Evolutionary conservation across 2,329 filamentous ascomycete species (phyloP).

Genomic region (Cladosporium halotolerans): DNA sequence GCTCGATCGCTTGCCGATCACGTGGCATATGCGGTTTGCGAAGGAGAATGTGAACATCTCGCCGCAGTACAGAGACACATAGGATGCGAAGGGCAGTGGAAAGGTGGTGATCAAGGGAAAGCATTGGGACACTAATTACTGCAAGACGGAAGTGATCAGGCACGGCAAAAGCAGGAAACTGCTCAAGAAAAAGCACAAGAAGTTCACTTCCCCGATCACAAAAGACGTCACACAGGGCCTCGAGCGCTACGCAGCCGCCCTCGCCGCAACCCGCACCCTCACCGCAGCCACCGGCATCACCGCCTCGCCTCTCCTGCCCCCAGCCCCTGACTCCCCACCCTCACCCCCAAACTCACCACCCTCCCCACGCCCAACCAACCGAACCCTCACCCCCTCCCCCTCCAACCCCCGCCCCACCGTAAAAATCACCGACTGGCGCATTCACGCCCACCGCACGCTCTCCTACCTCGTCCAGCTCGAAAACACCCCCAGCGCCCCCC

Average conservation of each 20-base stretch:
- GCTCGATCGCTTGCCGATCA: not conserved
- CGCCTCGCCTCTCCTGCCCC: not conserved
- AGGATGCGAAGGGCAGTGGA: not conserved
- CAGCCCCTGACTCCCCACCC: not conserved
- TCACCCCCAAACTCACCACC: not conserved
- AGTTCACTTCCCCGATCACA: not conserved
- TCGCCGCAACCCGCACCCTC: not conserved
- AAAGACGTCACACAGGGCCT: not conserved
- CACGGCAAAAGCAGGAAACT: not conserved
- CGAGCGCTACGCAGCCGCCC: not conserved
- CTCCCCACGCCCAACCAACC: not conserved
- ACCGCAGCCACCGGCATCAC: not conserved
- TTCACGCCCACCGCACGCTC: not conserved
- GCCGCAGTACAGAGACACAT: not conserved
- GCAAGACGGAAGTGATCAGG: not conserved
- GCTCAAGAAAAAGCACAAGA: slow-evolving; percentile 12
- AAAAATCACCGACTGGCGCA: not conserved
- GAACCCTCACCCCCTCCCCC: not conserved
- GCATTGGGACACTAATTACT: not conserved
- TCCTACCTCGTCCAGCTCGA: not conserved
- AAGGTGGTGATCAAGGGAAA: not conserved
- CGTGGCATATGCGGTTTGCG: not conserved
- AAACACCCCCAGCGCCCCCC: not conserved
- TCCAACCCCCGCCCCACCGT: not conserved
- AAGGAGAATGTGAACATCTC: not conserved